Evolutionary conservation across 805 yeast species (phyloP).

Genomic region (Wickerhamomyces chambardii): DNA sequence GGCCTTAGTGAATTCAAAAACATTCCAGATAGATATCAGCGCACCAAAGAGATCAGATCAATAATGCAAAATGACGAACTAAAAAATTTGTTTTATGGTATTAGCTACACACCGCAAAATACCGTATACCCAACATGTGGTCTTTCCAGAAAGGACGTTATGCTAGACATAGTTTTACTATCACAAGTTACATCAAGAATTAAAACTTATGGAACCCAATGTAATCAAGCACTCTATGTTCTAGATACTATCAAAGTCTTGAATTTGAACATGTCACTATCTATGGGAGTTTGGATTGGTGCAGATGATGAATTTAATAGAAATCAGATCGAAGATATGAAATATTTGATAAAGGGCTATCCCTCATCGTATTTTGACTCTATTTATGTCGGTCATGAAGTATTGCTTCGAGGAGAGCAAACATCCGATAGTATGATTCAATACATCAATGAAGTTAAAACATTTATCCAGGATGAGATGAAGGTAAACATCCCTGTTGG

Average conservation of each 20-base stretch:
- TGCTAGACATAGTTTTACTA: slow-evolving; percentile 46
- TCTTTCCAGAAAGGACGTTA: slow-evolving; percentile 33
- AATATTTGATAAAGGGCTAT: slow-evolving; percentile 27
- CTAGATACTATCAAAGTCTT: slow-evolving; percentile 43
- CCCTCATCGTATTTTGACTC: slow-evolving; percentile 40
- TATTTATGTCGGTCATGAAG: slow-evolving; percentile 57
- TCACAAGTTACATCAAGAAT: slow-evolving; percentile 52
- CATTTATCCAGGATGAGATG: slow-evolving; percentile 23
- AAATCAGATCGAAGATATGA: slow-evolving; percentile 37
- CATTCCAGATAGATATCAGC: slow-evolving; percentile 22
- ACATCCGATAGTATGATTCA: slow-evolving; percentile 24
- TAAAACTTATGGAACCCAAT: slow-evolving; percentile 52
- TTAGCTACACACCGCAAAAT: slow-evolving; percentile 50
- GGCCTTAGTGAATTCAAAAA: slow-evolving; percentile 19
- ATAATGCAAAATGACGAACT: slow-evolving; percentile 27
- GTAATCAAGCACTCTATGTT: slow-evolving; percentile 43
- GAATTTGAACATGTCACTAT: slow-evolving; percentile 42
- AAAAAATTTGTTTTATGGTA: slow-evolving; percentile 38
- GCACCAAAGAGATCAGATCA: slow-evolving; percentile 23
- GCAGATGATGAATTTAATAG: slow-evolving; percentile 32
- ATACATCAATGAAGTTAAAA: slow-evolving; percentile 33
- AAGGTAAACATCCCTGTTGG: slow-evolving; percentile 44
- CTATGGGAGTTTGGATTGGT: slow-evolving; percentile 60
- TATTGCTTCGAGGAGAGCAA: slow-evolving; percentile 42
- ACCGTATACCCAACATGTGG: slow-evolving; percentile 50